Base-by-base conservation (phyloP, 345 rosid species). In the Xanthoceras sorbifolium region DNA sequence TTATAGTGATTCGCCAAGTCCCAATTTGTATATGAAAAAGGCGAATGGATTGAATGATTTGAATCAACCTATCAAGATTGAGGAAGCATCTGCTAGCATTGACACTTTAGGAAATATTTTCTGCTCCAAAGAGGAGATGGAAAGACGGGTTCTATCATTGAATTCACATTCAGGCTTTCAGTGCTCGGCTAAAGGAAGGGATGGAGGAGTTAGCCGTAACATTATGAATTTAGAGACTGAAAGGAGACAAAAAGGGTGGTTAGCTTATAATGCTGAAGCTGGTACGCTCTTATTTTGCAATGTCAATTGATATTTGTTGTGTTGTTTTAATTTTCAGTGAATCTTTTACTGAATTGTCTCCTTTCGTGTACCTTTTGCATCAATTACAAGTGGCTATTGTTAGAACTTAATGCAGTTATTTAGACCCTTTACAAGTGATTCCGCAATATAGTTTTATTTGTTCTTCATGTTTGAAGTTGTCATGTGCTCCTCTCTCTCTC, bases 21-120 rank as follows among this genome's bases (percentile, higher is more conserved):
- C 79, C 64, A 76, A 71, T 26, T 59, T 63, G 66, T 76, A 66
- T 50, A 70, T 65, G 31, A 74, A 80, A 85, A 65, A 81, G 73
- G 78, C 75, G 75, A 64, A 57, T 11, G 78, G 85, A 44, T 76
- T 85, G 67, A 77, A 83, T 25, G 88, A 87, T 77, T 81, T 87
- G 79, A 90, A 91, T 69, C 87, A 88, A 79, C 91, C 94, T 64
- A 40, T 83, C 69, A 72, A 44, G 78, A 71, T 78, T 82, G 85
- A 82, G 64, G 89, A 86, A 66, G 75, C 82, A 32, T 78, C 77
- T 73, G 76, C 84, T 76, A 74, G 74, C 64, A 25, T 74, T 32
- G 75, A 70, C 57, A 55, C 64, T 73, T 73, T 52, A 10, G 76
- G 77, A 31, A 73, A 76, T 32, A 14, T 67, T 81, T 40, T 72